These are phyloP conservation scores for Gracilaria gracilis DNA, from an alignment of 23 red algal genomes.

Conservation along the genomic window DNA sequence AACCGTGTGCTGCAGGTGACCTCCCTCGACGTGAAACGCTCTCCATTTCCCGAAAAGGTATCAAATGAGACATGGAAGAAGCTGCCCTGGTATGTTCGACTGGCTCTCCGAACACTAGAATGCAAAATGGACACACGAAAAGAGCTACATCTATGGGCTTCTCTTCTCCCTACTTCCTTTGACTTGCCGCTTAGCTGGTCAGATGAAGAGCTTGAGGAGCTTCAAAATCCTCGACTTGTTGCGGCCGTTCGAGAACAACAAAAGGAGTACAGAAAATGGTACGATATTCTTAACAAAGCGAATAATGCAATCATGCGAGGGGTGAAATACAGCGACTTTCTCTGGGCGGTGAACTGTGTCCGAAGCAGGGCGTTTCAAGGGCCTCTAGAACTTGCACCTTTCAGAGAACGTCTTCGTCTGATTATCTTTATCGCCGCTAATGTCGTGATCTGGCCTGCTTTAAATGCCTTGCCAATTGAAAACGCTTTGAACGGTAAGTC, in stretches of 20 bases:
- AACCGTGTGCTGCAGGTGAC: constrained; percentile 54
- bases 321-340: constrained; percentile 66
- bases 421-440: constrained; percentile 68
- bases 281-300: constrained; percentile 25
- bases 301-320: constrained; percentile 22
- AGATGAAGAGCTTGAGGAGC: constrained; percentile 52
- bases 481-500: constrained; percentile 68
- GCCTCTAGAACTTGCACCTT: constrained; percentile 78
- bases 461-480: constrained; percentile 47
- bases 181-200: constrained; percentile 77
- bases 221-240: constrained; percentile 63
- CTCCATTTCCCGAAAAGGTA: constrained; percentile 43
- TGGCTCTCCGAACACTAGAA: constrained; percentile 35
- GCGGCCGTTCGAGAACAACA: constrained; percentile 46
- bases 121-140: constrained; percentile 15
- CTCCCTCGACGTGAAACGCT: constrained; percentile 38
- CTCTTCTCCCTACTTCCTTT: constrained; percentile 34
- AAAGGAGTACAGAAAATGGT: constrained; percentile 46
- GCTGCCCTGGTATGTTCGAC: constrained; percentile 66
- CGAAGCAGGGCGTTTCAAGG: constrained; percentile 83
- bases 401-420: constrained; percentile 71
- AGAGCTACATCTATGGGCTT: constrained; percentile 52
- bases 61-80: constrained; percentile 41
- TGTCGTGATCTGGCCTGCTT: constrained; percentile 35
- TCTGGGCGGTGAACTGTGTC: constrained; percentile 80